These are phyloP conservation scores for Stagonosporopsis cucurbitacearum DNA, from an alignment of 2,329 filamentous ascomycete species.

Conservation along the genomic window DNA sequence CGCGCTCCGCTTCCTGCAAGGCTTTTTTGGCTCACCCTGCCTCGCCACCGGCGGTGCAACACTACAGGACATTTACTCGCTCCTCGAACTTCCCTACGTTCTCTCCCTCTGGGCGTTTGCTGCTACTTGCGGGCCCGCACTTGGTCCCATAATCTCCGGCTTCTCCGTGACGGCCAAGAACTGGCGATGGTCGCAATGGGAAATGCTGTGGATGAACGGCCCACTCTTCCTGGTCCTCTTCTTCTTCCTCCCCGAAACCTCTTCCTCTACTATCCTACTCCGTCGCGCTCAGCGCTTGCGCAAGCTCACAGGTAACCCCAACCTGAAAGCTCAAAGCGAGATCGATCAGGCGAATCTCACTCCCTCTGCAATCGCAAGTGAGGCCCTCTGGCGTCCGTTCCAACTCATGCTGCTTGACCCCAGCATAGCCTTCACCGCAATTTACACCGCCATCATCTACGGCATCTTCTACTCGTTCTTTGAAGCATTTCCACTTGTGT, in stretches of 20 bases:
- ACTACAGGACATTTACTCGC: conserved; percentile 49
- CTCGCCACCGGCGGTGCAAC: conserved; percentile 49
- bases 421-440: conserved; percentile 80
- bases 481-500: conserved; percentile 70
- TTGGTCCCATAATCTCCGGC: conserved; percentile 69
- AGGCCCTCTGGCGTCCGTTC: conserved; percentile 75
- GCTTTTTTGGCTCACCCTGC: conserved; percentile 50
- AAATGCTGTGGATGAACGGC: conserved; percentile 78
- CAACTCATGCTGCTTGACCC: conserved; percentile 83
- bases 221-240: conserved; percentile 77
- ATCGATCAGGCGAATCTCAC: conserved; percentile 65
- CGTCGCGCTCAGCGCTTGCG: conserved; percentile 74
- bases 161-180: conserved; percentile 73
- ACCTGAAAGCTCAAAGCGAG: conserved; percentile 78
- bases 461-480: conserved; percentile 79
- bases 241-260: conserved; percentile 88
- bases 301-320: conserved; percentile 67
- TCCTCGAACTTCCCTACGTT: conserved; percentile 54
- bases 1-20: conserved; percentile 55
- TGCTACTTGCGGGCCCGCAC: conserved; percentile 68
- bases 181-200: conserved; percentile 88
- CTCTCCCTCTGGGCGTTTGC: conserved; percentile 55
- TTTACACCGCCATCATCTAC: conserved; percentile 86
- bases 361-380: conserved; percentile 50
- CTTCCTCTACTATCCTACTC: conserved; percentile 78